These are phyloP conservation scores for Niveomyces coronatus DNA, from an alignment of 2,329 filamentous ascomycete genomes.

Conservation along the genomic window DNA sequence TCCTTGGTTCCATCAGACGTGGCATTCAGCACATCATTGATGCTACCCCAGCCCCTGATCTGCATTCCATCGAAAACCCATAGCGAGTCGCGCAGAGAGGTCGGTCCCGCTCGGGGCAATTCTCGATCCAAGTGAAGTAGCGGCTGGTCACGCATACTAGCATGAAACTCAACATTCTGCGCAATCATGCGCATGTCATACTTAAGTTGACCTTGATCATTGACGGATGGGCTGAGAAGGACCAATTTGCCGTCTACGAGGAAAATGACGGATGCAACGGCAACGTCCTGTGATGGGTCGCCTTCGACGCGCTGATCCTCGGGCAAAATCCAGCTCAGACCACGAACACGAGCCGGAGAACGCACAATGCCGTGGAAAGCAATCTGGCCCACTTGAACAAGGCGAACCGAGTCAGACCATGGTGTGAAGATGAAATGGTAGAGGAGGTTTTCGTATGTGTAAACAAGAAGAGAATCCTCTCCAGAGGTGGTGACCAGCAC, in stretches of 20 bases:
- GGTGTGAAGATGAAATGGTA: constrained; percentile 88
- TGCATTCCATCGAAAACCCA: constrained; percentile 90
- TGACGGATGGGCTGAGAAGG: constrained; percentile 75
- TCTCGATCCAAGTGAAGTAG: constrained; percentile 23
- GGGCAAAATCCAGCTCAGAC: constrained; percentile 90
- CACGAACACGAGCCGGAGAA: constrained; percentile 82
- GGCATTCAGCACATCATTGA: constrained; percentile 70
- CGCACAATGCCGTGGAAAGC: constrained; percentile 93
- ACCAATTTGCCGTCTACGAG: constrained; percentile 97
- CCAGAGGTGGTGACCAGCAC: constrained; percentile 83
- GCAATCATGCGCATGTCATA: constrained; percentile 98
- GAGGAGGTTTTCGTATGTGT: constrained; percentile 91
- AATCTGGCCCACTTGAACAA: constrained; percentile 95
- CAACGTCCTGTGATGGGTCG: constrained; percentile 91
- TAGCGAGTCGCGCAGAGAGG: constrained; percentile 68
- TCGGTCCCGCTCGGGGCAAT: constrained; percentile 20
- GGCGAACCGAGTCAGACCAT: constrained; percentile 55
- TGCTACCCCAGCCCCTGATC: constrained; percentile 80
- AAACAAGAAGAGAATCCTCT: constrained; percentile 89
- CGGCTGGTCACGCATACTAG: constrained; percentile 79
- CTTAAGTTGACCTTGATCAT: constrained; percentile 74
- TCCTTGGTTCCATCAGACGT: constrained; percentile 59
- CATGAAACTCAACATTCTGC: constrained; percentile 92
- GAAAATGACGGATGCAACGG: constrained; percentile 85
- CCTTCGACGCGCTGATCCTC: constrained; percentile 82